phyloP scores from a whole-genome alignment of 2,329 filamentous ascomycete species.

The Penicillium sp. region DNA sequence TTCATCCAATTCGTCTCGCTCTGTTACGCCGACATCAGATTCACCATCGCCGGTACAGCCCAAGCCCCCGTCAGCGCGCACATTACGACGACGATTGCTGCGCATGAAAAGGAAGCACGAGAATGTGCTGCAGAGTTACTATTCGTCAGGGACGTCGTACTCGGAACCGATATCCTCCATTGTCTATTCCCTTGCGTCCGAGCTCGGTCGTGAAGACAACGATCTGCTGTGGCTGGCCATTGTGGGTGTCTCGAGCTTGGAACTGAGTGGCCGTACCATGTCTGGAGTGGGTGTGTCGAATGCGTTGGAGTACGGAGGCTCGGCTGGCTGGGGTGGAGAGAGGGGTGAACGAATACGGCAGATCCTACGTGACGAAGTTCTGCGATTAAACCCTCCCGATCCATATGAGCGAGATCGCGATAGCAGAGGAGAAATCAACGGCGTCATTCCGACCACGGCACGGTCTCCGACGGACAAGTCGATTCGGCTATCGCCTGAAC shows the following conservation, averaged over 20 bases:
- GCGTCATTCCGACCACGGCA: constrained; percentile 82
- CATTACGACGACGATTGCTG: constrained; percentile 63
- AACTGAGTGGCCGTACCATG: constrained; percentile 78
- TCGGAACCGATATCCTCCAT: constrained; percentile 91
- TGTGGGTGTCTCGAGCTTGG: constrained; percentile 83
- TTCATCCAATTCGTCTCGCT: constrained; percentile 41
- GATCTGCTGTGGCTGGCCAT: constrained; percentile 91
- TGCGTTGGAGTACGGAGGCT: constrained; percentile 46
- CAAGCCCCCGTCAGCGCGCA: constrained; percentile 60
- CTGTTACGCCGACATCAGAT: constrained; percentile 38
- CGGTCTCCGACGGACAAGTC: constrained; percentile 82
- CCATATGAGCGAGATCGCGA: constrained; percentile 51
- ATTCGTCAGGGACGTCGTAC: constrained; percentile 77
- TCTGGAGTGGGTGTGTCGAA: constrained; percentile 61
- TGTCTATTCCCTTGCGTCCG: constrained; percentile 87
- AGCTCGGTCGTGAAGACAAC: constrained; percentile 92
- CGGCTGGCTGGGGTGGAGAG: constrained; percentile 68
- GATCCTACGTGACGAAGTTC: constrained; percentile 82
- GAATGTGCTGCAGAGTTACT: constrained; percentile 67
- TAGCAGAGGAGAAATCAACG: constrained; percentile 57
- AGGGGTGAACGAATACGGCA: constrained; percentile 76
- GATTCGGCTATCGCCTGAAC: constrained; percentile 86
- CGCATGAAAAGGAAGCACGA: constrained; percentile 71
- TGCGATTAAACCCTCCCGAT: constrained; percentile 76
- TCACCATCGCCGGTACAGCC: constrained; percentile 35